phyloP scores from a whole-genome alignment of 306 rosid species.

The Neltuma alba region DNA sequence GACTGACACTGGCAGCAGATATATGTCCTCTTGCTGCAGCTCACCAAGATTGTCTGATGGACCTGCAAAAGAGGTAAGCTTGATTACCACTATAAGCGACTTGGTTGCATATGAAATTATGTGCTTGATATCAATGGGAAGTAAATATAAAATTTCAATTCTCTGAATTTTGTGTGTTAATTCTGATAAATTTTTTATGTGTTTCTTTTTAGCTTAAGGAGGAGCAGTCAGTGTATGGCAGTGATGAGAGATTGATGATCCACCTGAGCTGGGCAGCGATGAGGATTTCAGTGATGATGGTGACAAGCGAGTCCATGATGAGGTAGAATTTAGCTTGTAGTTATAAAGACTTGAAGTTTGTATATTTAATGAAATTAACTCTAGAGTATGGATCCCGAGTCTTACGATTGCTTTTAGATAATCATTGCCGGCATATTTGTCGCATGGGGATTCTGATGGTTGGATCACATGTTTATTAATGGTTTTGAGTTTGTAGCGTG shows the following conservation, averaged over 20 bases:
- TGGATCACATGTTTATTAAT: not conserved
- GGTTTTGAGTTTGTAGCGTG: not conserved
- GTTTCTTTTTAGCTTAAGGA: constrained; percentile 66
- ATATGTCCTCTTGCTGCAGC: constrained; percentile 86
- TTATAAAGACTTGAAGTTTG: not conserved
- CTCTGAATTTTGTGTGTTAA: not conserved
- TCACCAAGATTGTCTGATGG: constrained; percentile 83
- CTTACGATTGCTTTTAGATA: not conserved
- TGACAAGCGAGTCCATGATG: constrained; percentile 59
- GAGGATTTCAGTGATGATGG: constrained; percentile 81
- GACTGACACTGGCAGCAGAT: constrained; percentile 78
- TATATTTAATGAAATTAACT: constrained; percentile 3
- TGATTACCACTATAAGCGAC: not conserved
- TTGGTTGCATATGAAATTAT: constrained; percentile 11
- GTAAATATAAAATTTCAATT: not conserved
- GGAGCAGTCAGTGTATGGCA: constrained; percentile 84
- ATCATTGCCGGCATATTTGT: not conserved
- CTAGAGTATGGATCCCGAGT: not conserved
- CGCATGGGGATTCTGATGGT: not conserved
- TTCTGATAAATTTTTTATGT: not conserved
- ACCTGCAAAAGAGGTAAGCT: constrained; percentile 79
- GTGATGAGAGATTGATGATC: constrained; percentile 93
- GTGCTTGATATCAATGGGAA: constrained; percentile 14
- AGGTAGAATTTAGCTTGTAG: constrained; percentile 51
- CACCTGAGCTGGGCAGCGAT: constrained; percentile 73